Conservation (phyloP, 2,329 filamentous ascomycete genomes). For the Blumeria graminis region DNA sequence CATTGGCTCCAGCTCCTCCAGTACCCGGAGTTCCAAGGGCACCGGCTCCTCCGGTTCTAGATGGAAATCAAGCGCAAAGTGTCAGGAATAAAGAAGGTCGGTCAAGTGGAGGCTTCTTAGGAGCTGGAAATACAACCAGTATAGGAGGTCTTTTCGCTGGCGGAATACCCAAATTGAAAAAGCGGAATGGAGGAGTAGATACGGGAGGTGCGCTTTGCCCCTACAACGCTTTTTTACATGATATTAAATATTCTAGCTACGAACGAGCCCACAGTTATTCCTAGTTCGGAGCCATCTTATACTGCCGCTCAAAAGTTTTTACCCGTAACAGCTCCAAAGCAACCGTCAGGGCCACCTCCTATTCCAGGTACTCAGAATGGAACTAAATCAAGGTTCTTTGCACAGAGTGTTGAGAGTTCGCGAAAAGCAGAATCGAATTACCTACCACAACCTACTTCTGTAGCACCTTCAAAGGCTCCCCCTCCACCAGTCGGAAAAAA, state of each 20-base stretch:
- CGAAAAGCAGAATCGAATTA: conserved; percentile 30
- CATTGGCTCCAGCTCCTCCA: conserved; percentile 55
- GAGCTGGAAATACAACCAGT: conserved; percentile 45
- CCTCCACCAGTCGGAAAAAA: conserved; percentile 64
- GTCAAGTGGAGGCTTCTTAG: conserved; percentile 18
- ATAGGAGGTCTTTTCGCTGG: conserved; percentile 73
- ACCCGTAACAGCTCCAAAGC: conserved; percentile 32
- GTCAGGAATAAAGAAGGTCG: conserved; percentile 50
- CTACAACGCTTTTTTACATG: background rate
- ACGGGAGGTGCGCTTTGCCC: conserved; percentile 31
- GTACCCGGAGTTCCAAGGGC: conserved; percentile 40
- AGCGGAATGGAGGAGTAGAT: conserved; percentile 56
- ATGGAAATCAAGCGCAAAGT: conserved; percentile 45
- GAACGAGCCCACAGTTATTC: conserved; percentile 16
- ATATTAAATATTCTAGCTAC: conserved; percentile 6
- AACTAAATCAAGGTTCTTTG: conserved; percentile 22
- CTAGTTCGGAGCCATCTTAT: conserved; percentile 47
- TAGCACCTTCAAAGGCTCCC: conserved; percentile 39
- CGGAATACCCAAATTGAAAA: conserved; percentile 87
- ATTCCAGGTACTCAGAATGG: conserved; percentile 24
- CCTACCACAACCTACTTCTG: conserved; percentile 31
- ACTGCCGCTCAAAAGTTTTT: conserved; percentile 56
- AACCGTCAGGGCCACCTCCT: conserved; percentile 32
- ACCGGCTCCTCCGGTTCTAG: conserved; percentile 36
- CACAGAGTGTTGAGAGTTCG: conserved; percentile 32